A percentile compares a stretch with the other conserved stretches of the same genome.
Evolutionary conservation across 2,329 filamentous ascomycete genomes (phyloP).

Genomic region (Trichoderma sp.): DNA sequence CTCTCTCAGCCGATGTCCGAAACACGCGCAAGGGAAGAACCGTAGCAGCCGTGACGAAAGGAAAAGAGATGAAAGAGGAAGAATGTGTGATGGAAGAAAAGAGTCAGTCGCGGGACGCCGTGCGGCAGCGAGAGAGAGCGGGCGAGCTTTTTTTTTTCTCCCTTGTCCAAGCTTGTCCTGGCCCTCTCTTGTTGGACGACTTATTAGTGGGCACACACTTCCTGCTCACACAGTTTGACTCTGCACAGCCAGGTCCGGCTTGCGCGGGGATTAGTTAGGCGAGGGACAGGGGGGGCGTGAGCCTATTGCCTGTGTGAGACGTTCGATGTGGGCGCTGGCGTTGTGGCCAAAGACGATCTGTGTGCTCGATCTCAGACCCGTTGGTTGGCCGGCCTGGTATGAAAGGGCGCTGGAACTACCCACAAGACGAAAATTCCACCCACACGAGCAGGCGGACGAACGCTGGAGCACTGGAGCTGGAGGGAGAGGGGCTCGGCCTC

Average conservation of each 20-base stretch:
- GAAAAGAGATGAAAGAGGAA: constrained; percentile 41
- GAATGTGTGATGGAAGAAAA: constrained; percentile 36
- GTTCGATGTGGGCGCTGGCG: constrained; percentile 19
- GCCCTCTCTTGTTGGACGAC: constrained; percentile 34
- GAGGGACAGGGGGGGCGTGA: constrained; percentile 37
- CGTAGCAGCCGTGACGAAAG: constrained; percentile 47
- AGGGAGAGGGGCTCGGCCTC: not conserved
- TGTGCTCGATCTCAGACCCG: constrained; percentile 25
- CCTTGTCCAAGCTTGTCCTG: constrained; percentile 40
- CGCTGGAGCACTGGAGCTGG: not conserved
- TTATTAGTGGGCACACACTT: constrained; percentile 26
- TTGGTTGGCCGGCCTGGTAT: constrained; percentile 26
- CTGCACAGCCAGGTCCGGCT: constrained; percentile 35
- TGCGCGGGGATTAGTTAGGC: constrained; percentile 36
- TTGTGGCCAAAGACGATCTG: constrained; percentile 28
- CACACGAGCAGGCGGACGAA: constrained; percentile 7
- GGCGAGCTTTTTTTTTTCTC: constrained; percentile 43
- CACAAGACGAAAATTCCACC: constrained; percentile 26
- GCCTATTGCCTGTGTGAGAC: constrained; percentile 26
- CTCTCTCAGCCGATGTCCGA: constrained; percentile 49
- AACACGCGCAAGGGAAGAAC: constrained; percentile 55
- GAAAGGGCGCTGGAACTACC: constrained; percentile 37
- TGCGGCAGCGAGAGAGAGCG: constrained; percentile 40
- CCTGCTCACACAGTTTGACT: constrained; percentile 23
- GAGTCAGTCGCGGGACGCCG: constrained; percentile 41